Conservation (phyloP, 305 asterid genomes). For the Solanum hybrid region DNA sequence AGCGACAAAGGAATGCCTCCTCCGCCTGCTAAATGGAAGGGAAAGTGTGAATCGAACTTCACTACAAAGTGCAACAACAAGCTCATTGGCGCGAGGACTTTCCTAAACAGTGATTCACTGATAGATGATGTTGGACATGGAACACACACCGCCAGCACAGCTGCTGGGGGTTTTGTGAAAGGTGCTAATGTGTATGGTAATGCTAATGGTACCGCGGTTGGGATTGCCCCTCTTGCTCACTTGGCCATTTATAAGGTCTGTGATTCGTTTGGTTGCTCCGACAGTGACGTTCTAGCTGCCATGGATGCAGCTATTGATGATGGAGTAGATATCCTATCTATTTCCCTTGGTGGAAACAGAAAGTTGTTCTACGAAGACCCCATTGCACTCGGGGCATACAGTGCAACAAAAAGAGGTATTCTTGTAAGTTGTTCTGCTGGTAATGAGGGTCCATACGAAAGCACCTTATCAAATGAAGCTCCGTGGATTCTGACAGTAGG, state of each 20-base stretch:
- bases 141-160: constrained; percentile 2
- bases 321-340: neutral
- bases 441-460: neutral
- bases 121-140: constrained; percentile 46
- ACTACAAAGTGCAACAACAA: constrained; percentile 45
- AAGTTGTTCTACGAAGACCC: neutral
- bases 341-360: neutral
- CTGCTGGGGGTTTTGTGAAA: neutral
- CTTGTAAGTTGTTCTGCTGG: constrained; percentile 3
- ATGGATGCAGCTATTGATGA: constrained; percentile 2
- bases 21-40: neutral
- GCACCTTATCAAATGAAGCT: neutral
- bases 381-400: neutral
- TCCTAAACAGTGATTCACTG: constrained; percentile 12
- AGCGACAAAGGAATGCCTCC: neutral
- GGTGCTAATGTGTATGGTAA: neutral
- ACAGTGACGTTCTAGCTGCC: neutral
- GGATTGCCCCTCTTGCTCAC: neutral
- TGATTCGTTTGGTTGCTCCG: neutral
- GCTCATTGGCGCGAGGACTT: constrained; percentile 16
- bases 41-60: neutral
- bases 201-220: neutral
- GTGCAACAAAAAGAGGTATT: constrained; percentile 1
- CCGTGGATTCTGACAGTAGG: constrained; percentile 7
- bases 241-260: constrained; percentile 2